These are phyloP conservation scores for Phytopythium boreale DNA, from an alignment of 352 stramenopile species.

Conservation along the genomic window DNA sequence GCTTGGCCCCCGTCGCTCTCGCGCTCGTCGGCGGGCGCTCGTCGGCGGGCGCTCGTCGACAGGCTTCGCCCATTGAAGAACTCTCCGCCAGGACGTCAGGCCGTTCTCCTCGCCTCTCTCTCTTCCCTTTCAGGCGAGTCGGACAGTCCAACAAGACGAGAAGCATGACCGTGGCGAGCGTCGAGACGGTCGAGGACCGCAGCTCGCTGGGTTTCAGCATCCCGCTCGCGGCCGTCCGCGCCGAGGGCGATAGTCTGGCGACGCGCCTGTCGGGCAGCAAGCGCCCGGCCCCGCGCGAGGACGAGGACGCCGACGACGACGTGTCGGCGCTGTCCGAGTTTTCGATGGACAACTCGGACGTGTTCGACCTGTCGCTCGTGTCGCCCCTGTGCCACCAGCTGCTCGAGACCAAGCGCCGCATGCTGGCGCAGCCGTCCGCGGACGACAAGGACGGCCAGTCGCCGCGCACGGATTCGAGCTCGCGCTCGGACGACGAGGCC, in stretches of 20 bases:
- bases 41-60: conserved; percentile 9
- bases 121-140: neutral
- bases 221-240: conserved; percentile 16
- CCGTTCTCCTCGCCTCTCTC: neutral
- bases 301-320: no score
- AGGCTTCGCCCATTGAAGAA: conserved; percentile 6
- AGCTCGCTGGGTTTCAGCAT: conserved; percentile 25
- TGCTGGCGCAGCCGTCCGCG: conserved; percentile 26
- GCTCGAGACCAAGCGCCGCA: conserved; percentile 41
- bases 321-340: neutral
- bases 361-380: conserved; percentile 15
- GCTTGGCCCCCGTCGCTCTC: neutral
- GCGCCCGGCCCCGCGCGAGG: conserved; percentile 6
- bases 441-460: conserved; percentile 20
- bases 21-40: no score
- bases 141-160: neutral
- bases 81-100: conserved; percentile 1
- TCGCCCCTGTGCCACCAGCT: conserved; percentile 36
- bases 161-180: neutral
- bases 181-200: neutral
- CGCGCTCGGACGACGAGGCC: conserved; percentile 39
- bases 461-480: conserved; percentile 33
- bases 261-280: conserved; percentile 4
- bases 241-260: neutral
- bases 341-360: neutral